A percentile compares a stretch with the other conserved stretches of the same genome.
phyloP scores from a whole-genome alignment of 306 rosid species.

The Rosa multiflora region DNA sequence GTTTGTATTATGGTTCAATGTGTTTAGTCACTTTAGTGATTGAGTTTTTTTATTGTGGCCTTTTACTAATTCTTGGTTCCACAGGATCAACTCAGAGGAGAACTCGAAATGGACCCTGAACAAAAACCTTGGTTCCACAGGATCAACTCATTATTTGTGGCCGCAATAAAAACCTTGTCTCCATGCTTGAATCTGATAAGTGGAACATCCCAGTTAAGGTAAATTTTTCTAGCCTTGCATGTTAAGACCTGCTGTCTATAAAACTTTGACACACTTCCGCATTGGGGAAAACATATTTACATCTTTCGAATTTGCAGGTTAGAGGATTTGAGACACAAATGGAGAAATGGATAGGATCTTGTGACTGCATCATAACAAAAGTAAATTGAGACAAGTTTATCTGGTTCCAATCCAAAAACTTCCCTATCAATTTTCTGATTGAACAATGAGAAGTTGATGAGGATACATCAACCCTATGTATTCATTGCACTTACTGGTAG shows the following conservation, averaged over 20 bases:
- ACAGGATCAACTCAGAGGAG: constrained; percentile 79
- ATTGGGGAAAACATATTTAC: neutral
- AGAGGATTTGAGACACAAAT: constrained; percentile 89
- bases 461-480: no score
- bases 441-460: no score
- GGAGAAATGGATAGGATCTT: constrained; percentile 99
- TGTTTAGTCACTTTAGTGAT: constrained; percentile 17
- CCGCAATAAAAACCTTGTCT: constrained; percentile 62
- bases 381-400: constrained; percentile 22
- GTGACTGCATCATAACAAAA: constrained; percentile 97
- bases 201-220: constrained; percentile 95
- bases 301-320: constrained; percentile 38
- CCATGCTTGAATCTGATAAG: constrained; percentile 57
- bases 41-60: constrained; percentile 9
- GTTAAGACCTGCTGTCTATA: neutral
- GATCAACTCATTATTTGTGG: constrained; percentile 87
- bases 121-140: constrained; percentile 26
- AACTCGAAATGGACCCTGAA: constrained; percentile 74
- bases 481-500: no score
- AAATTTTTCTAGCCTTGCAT: neutral
- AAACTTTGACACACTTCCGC: neutral
- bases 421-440: neutral
- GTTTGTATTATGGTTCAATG: neutral
- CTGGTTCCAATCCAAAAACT: constrained; percentile 3
- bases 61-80: constrained; percentile 17